Base-by-base conservation (phyloP, 2,329 filamentous ascomycete genomes). In the Aspergillus unguis region DNA sequence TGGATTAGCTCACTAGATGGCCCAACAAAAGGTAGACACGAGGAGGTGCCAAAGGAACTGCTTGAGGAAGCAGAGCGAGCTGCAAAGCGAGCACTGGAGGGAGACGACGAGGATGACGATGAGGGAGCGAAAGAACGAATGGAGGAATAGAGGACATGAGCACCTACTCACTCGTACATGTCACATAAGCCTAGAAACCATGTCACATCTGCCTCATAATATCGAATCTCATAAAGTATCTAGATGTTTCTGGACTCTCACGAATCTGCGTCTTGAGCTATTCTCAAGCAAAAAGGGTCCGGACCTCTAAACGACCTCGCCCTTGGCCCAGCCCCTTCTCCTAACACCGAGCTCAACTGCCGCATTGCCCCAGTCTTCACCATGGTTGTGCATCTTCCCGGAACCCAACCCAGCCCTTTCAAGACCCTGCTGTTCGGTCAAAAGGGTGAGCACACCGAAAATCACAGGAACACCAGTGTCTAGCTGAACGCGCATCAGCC, bases 291-390 rank as follows among this genome's bases (percentile, higher is more conserved):
- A 17, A 17, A 17, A 17, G 17, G 17, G 17, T 6, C 33, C 27
- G 7, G 31, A 10, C 25, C 9, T n/a, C n/a, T 53, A 74, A 42
- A 78, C 67, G 61, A 83, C 77, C 68, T 75, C 80, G 41, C 92
- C 92, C 58, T 86, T 82, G 2, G 83, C 82, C 92, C 92, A 97
- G 46, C 85, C 86, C 72, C 80, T 87, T 69, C 88, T 84, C 85
- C 96, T 97, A 17, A 88, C 82, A 5, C 88, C 92, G 78, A 99
- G 81, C 79, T 99, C 94, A 32, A 99, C 94, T 5, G 94, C 94
- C 23, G 92, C 94, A 62, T 84, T 80, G 3, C 94, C 94, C 94
- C 94, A 99, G 72, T 97, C 92, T 75, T 94, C 87, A 28, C 94
- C 94, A 74, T 99, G 92, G 75, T 97, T 97, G 71, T 97, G 94